phyloP scores from a whole-genome alignment of 805 yeast genomes.

The Naumovozyma castellii region DNA sequence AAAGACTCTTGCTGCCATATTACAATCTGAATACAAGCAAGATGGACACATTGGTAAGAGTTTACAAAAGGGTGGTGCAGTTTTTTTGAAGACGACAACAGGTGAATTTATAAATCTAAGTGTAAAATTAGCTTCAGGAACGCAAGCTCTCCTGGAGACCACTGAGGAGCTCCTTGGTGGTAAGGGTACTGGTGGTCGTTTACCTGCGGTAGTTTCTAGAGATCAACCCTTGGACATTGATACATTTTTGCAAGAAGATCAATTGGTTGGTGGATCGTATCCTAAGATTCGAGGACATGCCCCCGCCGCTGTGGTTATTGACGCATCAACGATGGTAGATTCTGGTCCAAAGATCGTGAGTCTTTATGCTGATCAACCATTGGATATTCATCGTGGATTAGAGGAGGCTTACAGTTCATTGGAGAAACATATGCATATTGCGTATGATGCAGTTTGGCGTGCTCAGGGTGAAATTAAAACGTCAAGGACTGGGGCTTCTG shows the following conservation, averaged over 20 bases:
- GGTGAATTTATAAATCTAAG: conserved; percentile 76
- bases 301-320: conserved; percentile 23
- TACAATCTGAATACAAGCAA: conserved; percentile 61
- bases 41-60: conserved; percentile 65
- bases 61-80: conserved; percentile 61
- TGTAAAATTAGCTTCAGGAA: conserved; percentile 77
- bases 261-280: conserved; percentile 28
- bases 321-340: conserved; percentile 11
- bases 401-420: conserved; percentile 64
- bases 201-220: conserved; percentile 5
- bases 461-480: conserved; percentile 47
- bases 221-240: conserved; percentile 12
- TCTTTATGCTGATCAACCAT: conserved; percentile 79
- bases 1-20: conserved; percentile 61
- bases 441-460: conserved; percentile 50
- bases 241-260: conserved; percentile 27
- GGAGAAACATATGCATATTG: conserved; percentile 56
- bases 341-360: conserved; percentile 39
- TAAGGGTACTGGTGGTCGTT: conserved; percentile 46
- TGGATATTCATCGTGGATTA: conserved; percentile 59
- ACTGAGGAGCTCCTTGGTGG: conserved; percentile 78
- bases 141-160: conserved; percentile 69
- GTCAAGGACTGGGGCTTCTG: conserved; percentile 44
- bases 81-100: conserved; percentile 69
- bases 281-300: conserved; percentile 25